Conservation (phyloP, 2,329 filamentous ascomycete genomes). For the Phialophora chinensis region DNA sequence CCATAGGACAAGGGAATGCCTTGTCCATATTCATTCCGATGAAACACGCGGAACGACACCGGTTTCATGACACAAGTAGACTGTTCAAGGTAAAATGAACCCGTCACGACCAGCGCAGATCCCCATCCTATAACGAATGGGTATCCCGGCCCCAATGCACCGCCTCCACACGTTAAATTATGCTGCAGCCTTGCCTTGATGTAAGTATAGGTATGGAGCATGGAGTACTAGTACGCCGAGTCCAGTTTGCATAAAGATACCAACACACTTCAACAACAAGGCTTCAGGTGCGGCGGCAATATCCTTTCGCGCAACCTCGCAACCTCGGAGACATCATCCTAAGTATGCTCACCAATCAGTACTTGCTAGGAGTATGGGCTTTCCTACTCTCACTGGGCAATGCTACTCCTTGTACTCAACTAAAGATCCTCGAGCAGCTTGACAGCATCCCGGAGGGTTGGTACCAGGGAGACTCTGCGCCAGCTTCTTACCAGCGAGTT, state of each 20-base stretch:
- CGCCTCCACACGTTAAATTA: neutral
- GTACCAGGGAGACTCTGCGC: neutral
- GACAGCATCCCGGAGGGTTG: constrained; percentile 4
- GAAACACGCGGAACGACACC: no score
- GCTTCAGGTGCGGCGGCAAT: neutral
- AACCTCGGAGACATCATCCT: neutral
- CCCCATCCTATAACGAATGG: neutral
- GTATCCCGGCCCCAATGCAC: neutral
- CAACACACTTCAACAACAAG: neutral
- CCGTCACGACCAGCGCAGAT: neutral
- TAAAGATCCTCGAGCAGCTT: constrained; percentile 3
- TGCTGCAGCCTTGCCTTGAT: neutral
- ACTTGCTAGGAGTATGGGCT: neutral
- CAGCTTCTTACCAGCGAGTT: neutral
- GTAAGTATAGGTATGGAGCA: neutral
- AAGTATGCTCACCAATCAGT: neutral
- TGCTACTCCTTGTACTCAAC: neutral
- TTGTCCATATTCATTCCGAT: no score
- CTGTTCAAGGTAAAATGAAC: neutral
- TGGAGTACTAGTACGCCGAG: no score
- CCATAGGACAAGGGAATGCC: no score
- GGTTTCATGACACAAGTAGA: neutral
- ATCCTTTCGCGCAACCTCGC: neutral
- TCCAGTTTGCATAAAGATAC: no score
- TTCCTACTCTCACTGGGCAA: neutral